Conservation (phyloP, 306 rosid genomes). For the Castanopsis chinensis region DNA sequence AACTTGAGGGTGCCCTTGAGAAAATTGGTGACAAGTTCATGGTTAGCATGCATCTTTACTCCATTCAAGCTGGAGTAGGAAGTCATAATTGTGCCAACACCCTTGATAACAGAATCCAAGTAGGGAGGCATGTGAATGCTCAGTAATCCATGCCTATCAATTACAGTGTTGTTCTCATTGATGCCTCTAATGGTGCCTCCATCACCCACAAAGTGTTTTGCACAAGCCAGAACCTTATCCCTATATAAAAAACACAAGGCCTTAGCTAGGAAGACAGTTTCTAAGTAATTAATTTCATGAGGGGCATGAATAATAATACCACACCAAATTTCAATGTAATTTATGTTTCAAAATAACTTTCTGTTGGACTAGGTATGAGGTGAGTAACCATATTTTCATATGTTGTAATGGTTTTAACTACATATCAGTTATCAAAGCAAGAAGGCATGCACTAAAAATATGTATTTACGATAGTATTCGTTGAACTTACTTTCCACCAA, state of each 20-base stretch:
- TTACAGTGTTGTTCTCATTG: constrained; percentile 80
- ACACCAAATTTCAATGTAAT: too few species aligned
- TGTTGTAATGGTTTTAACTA: too few species aligned
- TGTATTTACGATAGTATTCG: neutral
- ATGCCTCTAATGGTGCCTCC: constrained; percentile 90
- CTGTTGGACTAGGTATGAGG: too few species aligned
- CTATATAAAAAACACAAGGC: constrained; percentile 34
- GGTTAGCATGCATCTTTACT: constrained; percentile 69
- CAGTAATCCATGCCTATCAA: constrained; percentile 51
- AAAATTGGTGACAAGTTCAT: constrained; percentile 58
- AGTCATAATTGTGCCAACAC: constrained; percentile 74
- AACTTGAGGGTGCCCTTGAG: constrained; percentile 64
- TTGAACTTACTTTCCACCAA: constrained; percentile 82
- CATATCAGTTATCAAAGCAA: neutral
- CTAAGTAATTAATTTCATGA: too few species aligned
- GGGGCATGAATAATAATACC: too few species aligned
- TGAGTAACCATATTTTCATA: too few species aligned
- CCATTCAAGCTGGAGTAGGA: constrained; percentile 91
- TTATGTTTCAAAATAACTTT: too few species aligned
- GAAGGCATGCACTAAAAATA: too few species aligned
- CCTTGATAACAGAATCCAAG: constrained; percentile 52
- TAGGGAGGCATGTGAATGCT: constrained; percentile 83
- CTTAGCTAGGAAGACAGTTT: neutral
- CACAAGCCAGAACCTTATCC: constrained; percentile 91
- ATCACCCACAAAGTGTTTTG: constrained; percentile 91